Conservation (phyloP, 805 yeast genomes). For the Lipomyces oligophaga region DNA sequence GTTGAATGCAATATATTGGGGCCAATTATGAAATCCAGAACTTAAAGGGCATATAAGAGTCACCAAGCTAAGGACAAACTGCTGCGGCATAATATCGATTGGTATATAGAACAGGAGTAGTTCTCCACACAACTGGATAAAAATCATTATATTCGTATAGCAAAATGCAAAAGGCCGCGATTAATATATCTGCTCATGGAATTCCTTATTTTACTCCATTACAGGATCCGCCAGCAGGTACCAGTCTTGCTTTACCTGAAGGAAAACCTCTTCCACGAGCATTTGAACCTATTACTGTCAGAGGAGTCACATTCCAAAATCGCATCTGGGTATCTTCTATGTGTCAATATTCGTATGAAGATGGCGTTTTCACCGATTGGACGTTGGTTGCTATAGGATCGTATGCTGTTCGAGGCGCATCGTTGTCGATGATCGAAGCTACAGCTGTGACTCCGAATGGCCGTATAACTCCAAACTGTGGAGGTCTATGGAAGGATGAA, state of each 20-base stretch:
- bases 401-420: slow-evolving; percentile 49
- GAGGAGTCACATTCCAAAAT: slow-evolving; percentile 44
- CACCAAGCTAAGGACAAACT: too few relatives aligned
- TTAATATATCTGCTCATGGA: slow-evolving; percentile 10
- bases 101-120: too few relatives aligned
- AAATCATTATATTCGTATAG: too few relatives aligned
- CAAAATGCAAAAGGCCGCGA: too few relatives aligned
- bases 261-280: slow-evolving; percentile 39
- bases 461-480: slow-evolving; percentile 45
- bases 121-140: too few relatives aligned
- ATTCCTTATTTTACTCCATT: slow-evolving; percentile 35
- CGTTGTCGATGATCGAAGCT: slow-evolving; percentile 48
- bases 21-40: too few relatives aligned
- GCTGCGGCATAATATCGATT: too few relatives aligned
- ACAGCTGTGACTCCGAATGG: slow-evolving; percentile 43
- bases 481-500: slow-evolving; percentile 51
- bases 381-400: slow-evolving; percentile 51
- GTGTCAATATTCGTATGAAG: slow-evolving; percentile 48
- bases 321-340: slow-evolving; percentile 43
- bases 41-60: too few relatives aligned
- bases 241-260: slow-evolving; percentile 30
- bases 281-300: slow-evolving; percentile 47
- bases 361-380: slow-evolving; percentile 45
- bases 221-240: slow-evolving; percentile 41
- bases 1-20: too few relatives aligned